phyloP scores from a whole-genome alignment of 371 early-diverging fungal species.

The Umbelopsis sp. region DNA sequence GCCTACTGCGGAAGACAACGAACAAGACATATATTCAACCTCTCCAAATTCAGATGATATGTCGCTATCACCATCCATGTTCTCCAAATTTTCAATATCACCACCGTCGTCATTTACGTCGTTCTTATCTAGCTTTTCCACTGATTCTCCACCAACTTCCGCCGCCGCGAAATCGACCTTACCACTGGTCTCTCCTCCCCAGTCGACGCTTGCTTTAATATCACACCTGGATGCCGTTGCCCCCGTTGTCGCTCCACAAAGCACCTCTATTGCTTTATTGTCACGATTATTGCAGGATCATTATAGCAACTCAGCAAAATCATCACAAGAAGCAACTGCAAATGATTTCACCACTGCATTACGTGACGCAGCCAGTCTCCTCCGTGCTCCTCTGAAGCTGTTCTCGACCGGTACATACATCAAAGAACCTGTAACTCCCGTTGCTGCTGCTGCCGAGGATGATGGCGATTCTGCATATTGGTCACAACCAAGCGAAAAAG shows the following conservation, averaged over 20 bases:
- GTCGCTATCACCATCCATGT: background rate
- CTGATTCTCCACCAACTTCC: background rate
- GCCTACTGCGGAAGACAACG: background rate
- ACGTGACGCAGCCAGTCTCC: slow-evolving; percentile 11
- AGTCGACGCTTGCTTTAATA: background rate
- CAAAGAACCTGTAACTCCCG: background rate
- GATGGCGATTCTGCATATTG: slow-evolving; percentile 10
- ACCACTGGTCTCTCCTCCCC: slow-evolving; percentile 6
- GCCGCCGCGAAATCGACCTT: background rate
- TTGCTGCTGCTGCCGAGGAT: background rate
- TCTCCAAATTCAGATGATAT: slow-evolving; percentile 1
- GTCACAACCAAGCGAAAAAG: slow-evolving; percentile 2
- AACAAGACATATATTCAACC: background rate
- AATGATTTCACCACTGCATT: slow-evolving; percentile 8
- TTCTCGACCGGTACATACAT: slow-evolving; percentile 1
- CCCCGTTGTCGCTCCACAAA: slow-evolving; percentile 7
- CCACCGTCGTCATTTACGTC: slow-evolving; percentile 3
- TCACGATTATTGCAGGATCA: slow-evolving; percentile 16
- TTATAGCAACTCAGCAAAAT: background rate
- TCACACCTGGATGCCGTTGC: slow-evolving; percentile 15
- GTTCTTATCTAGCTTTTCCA: background rate
- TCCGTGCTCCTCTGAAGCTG: slow-evolving; percentile 6
- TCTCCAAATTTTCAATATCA: slow-evolving; percentile 12
- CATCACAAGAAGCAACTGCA: background rate
- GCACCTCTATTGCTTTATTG: slow-evolving; percentile 5